Evolutionary conservation across 2,329 filamentous ascomycete genomes (phyloP).

Genomic region (Pestalotiopsis sp.): DNA sequence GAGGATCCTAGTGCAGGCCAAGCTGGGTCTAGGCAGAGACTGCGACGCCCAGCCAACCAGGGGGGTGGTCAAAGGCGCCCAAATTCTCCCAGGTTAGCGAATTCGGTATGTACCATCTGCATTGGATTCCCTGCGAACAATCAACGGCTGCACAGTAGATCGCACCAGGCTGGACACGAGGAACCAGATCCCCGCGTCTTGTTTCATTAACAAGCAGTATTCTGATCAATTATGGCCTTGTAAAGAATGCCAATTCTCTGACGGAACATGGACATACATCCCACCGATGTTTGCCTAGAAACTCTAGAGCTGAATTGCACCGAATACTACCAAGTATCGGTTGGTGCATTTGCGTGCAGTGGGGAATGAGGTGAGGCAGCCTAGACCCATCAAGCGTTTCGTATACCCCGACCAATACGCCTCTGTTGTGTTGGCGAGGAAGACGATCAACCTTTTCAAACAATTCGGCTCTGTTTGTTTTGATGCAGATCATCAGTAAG

Average conservation of each 20-base stretch:
- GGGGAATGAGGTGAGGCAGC: neutral
- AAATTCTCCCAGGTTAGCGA: neutral
- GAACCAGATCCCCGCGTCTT: neutral
- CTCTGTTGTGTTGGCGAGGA: neutral
- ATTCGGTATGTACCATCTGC: too few species aligned
- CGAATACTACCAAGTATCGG: neutral
- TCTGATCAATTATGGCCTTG: neutral
- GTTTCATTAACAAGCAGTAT: neutral
- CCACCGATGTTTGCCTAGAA: neutral
- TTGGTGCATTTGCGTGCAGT: neutral
- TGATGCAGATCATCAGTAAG: neutral
- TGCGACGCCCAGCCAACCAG: neutral
- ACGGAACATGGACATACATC: neutral
- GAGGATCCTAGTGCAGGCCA: neutral
- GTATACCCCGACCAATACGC: neutral
- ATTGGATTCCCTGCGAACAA: neutral
- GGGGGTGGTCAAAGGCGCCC: neutral
- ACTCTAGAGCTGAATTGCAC: neutral
- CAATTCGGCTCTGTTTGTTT: neutral
- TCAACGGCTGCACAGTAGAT: neutral
- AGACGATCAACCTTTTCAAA: neutral
- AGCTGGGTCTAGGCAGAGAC: neutral
- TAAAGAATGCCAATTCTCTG: neutral
- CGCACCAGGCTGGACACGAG: neutral
- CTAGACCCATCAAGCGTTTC: neutral